These are phyloP conservation scores for Kalmusia sp. DNA, from an alignment of 2,329 filamentous ascomycete species.

Conservation along the genomic window DNA sequence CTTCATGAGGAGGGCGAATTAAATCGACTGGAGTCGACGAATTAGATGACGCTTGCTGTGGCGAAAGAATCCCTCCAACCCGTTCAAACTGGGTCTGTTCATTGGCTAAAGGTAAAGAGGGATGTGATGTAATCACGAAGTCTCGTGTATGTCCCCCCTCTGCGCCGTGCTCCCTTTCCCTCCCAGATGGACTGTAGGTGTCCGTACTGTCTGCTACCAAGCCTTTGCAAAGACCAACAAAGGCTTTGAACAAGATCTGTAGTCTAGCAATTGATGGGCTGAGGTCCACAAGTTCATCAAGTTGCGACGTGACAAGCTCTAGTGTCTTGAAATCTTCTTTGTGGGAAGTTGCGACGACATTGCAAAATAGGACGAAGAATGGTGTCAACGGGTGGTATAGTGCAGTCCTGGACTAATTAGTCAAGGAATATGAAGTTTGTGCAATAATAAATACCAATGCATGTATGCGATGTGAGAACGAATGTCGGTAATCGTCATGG, in stretches of 20 bases:
- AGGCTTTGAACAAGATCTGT: conserved; percentile 21
- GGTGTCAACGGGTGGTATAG: conserved; percentile 29
- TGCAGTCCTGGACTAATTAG: conserved; percentile 20
- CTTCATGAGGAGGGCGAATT: background rate
- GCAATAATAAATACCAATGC: conserved; percentile 21
- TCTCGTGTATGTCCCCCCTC: background rate
- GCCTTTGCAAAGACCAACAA: conserved; percentile 21
- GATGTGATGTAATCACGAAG: background rate
- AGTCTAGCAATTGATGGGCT: conserved; percentile 22
- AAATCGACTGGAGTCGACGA: background rate
- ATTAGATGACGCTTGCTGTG: background rate
- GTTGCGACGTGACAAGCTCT: conserved; percentile 18
- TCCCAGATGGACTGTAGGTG: background rate
- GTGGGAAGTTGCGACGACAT: conserved; percentile 26
- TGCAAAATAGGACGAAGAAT: conserved; percentile 30
- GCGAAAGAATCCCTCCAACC: background rate
- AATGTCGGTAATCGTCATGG: conserved; percentile 14
- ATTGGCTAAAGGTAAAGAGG: background rate
- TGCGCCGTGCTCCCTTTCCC: background rate
- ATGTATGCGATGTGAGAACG: conserved; percentile 23
- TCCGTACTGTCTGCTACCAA: conserved; percentile 3
- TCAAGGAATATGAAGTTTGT: background rate
- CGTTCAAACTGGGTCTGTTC: background rate
- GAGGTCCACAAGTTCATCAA: conserved; percentile 18
- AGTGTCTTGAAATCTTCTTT: conserved; percentile 20